A percentile compares a stretch with the other conserved stretches of the same genome.
phyloP scores from a whole-genome alignment of 371 early-diverging fungal species.

The Homolaphlyctis polyrhiza region DNA sequence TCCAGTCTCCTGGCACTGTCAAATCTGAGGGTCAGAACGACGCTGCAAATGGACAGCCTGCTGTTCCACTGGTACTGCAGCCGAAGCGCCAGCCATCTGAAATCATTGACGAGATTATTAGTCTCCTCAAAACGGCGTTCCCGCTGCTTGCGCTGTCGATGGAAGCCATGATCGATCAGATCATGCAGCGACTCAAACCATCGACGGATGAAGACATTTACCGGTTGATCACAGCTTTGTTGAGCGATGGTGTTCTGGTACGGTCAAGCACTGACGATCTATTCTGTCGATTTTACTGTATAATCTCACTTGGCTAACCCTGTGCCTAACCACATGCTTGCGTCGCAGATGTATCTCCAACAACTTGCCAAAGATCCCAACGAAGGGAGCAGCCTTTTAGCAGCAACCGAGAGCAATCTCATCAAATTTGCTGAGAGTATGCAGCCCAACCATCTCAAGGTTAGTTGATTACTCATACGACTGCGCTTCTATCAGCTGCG shows the following conservation, averaged over 20 bases:
- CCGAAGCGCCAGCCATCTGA: slow-evolving; percentile 57
- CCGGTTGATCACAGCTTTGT: slow-evolving; percentile 81
- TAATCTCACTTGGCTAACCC: not conserved
- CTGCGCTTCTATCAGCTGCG: not conserved
- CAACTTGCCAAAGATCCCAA: slow-evolving; percentile 41
- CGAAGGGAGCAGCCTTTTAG: slow-evolving; percentile 61
- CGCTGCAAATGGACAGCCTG: slow-evolving; percentile 5
- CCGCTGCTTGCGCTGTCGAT: slow-evolving; percentile 91
- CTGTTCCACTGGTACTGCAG: slow-evolving; percentile 11
- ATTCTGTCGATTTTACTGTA: not conserved
- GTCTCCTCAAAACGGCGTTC: slow-evolving; percentile 92
- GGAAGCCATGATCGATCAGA: slow-evolving; percentile 97
- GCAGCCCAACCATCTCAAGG: slow-evolving; percentile 65
- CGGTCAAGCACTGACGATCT: no score
- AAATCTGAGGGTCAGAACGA: not conserved
- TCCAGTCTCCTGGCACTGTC: no score
- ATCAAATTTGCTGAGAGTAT: slow-evolving; percentile 79
- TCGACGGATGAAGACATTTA: slow-evolving; percentile 95
- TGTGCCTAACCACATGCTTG: slow-evolving; percentile 1
- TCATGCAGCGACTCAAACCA: slow-evolving; percentile 85
- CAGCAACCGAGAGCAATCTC: slow-evolving; percentile 77
- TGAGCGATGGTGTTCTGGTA: slow-evolving; percentile 85
- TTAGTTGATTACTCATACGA: slow-evolving; percentile 6
- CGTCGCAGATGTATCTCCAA: slow-evolving; percentile 20
- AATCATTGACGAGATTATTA: slow-evolving; percentile 91